Percentiles rank a stretch among this genome's conserved stretches.
phyloP scores from a whole-genome alignment of 2,329 filamentous ascomycete genomes.

The Fusarium concolor region DNA sequence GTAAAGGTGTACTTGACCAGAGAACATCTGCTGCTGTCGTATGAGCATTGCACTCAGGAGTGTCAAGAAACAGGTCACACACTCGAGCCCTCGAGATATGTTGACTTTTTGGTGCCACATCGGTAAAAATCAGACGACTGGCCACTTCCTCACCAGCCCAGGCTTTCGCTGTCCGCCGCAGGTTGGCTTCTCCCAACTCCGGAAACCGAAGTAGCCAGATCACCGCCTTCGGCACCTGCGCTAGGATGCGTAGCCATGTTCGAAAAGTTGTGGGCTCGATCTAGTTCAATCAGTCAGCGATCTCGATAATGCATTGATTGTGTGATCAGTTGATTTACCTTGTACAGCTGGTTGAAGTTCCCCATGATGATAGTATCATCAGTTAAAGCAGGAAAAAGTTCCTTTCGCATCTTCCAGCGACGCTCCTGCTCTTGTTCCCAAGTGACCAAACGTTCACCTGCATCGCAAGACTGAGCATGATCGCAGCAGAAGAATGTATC shows the following conservation, averaged over 20 bases:
- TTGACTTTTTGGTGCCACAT: constrained; percentile 93
- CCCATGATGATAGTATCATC: constrained; percentile 92
- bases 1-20: constrained; percentile 93
- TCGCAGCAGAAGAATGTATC: constrained; percentile 99
- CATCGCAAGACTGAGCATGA: constrained; percentile 89
- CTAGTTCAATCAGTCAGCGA: constrained; percentile 58
- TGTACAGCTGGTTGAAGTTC: constrained; percentile 99
- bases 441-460: constrained; percentile 71
- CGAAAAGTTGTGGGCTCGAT: constrained; percentile 98
- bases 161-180: constrained; percentile 79
- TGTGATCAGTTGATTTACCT: constrained; percentile 67
- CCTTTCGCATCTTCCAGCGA: constrained; percentile 92
- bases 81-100: constrained; percentile 93
- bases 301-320: neutral
- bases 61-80: constrained; percentile 95
- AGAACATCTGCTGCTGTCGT: constrained; percentile 96
- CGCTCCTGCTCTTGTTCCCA: constrained; percentile 87
- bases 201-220: constrained; percentile 98
- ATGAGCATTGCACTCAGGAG: constrained; percentile 97
- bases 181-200: constrained; percentile 88
- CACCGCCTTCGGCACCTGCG: constrained; percentile 85
- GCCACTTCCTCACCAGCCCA: constrained; percentile 92
- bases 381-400: constrained; percentile 84
- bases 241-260: constrained; percentile 92
- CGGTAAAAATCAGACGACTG: constrained; percentile 89